A percentile compares a stretch with the other conserved stretches of the same genome.
Conservation (phyloP, 1,139 yeast species). For the Suhomyces wounanorum region DNA sequence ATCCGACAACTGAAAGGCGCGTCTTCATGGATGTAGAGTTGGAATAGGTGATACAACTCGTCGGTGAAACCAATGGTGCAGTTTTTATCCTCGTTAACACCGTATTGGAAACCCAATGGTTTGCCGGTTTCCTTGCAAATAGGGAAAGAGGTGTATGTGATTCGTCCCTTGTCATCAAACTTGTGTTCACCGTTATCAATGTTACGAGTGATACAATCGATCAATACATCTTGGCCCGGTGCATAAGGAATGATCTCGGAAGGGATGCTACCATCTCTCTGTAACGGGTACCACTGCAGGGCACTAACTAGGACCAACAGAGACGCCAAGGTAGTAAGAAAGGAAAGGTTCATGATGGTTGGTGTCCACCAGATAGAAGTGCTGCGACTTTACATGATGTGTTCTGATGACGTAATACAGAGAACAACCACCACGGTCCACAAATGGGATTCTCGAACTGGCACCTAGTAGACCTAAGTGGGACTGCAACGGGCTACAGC, state of each 20-base stretch:
- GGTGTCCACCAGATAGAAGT: background rate
- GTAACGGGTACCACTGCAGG: conserved; percentile 39
- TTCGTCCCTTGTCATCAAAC: conserved; percentile 59
- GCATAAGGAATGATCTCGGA: conserved; percentile 37
- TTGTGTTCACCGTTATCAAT: conserved; percentile 78
- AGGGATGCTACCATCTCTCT: conserved; percentile 43
- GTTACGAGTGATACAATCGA: conserved; percentile 66
- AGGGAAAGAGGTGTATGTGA: conserved; percentile 62
- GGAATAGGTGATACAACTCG: conserved; percentile 70
- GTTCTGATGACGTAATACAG: conserved; percentile 9
- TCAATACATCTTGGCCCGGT: conserved; percentile 47
- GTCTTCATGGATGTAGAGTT: conserved; percentile 74
- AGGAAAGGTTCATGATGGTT: conserved; percentile 12
- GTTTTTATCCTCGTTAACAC: conserved; percentile 52
- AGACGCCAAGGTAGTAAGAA: conserved; percentile 6
- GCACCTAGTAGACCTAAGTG: too few species aligned
- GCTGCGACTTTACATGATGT: background rate
- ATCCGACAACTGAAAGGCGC: conserved; percentile 72
- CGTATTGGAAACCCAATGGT: conserved; percentile 57
- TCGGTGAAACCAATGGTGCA: conserved; percentile 70
- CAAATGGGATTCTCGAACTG: background rate
- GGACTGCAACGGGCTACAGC: background rate
- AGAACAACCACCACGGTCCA: too few species aligned
- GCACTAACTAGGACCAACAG: conserved; percentile 9
- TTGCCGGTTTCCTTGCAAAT: conserved; percentile 63